Percentiles rank a stretch among this genome's conserved stretches.
Evolutionary conservation across 2,329 filamentous ascomycete genomes (phyloP).

Genomic region (Fonsecaea multimorphosa): DNA sequence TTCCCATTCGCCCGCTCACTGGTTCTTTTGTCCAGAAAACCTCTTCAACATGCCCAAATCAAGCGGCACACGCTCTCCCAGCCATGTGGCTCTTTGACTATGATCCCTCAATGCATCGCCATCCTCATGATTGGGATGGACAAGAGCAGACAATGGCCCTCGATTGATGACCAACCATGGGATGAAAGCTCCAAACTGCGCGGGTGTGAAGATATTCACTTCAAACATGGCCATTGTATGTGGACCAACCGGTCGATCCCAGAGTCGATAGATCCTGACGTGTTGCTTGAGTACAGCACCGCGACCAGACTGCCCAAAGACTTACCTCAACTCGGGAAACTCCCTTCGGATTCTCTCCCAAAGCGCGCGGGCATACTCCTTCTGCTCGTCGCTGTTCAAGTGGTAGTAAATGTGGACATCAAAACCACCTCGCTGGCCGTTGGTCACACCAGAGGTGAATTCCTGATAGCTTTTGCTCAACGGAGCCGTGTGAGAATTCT

Average conservation of each 20-base stretch:
- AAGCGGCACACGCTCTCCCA: constrained; percentile 54
- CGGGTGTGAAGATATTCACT: constrained; percentile 83
- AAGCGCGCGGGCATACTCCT: constrained; percentile 71
- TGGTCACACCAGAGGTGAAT: constrained; percentile 73
- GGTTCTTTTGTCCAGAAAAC: constrained; percentile 13
- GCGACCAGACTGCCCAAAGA: background rate
- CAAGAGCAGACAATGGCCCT: constrained; percentile 75
- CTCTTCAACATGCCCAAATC: constrained; percentile 49
- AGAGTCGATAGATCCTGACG: constrained; percentile 73
- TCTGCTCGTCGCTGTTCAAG: constrained; percentile 65
- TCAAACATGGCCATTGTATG: constrained; percentile 91
- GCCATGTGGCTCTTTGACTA: constrained; percentile 54
- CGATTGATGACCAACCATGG: constrained; percentile 83
- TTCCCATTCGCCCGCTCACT: constrained; percentile 10
- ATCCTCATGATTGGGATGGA: constrained; percentile 80
- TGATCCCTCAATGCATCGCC: constrained; percentile 58
- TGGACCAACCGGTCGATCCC: constrained; percentile 78
- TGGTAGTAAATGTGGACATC: constrained; percentile 88
- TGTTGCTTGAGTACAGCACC: background rate
- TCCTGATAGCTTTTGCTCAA: constrained; percentile 72
- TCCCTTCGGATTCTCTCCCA: constrained; percentile 81
- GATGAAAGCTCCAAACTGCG: constrained; percentile 87
- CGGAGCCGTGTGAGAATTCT: constrained; percentile 67
- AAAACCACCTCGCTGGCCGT: constrained; percentile 64
- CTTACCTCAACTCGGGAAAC: constrained; percentile 60